phyloP scores from a whole-genome alignment of 2,329 filamentous ascomycete genomes.

The Penicillium hesseltinei region DNA sequence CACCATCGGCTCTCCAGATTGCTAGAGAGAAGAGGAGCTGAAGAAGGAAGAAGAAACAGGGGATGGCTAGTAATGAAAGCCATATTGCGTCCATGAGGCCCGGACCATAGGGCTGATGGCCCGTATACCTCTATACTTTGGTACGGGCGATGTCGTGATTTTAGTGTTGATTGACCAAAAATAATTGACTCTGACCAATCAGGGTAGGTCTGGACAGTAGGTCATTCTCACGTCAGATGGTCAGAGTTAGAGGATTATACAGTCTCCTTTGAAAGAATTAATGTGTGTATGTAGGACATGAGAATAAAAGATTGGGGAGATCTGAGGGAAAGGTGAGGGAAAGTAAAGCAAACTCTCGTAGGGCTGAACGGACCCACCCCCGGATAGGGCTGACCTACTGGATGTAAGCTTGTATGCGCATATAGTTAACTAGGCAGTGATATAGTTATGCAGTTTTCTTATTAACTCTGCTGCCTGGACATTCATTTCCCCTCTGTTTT shows the following conservation, averaged over 20 bases:
- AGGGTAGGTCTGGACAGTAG: neutral
- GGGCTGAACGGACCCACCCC: conserved; percentile 6
- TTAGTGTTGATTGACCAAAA: conserved; percentile 1
- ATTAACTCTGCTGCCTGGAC: conserved; percentile 4
- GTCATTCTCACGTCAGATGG: conserved; percentile 1
- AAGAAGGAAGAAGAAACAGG: conserved; percentile 1
- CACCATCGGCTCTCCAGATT: neutral
- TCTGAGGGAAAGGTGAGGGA: neutral
- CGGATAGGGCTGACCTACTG: neutral
- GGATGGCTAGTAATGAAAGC: neutral
- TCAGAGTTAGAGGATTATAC: neutral
- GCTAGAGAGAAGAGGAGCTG: conserved; percentile 2
- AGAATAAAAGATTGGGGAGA: neutral
- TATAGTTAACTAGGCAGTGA: neutral
- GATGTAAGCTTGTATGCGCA: neutral
- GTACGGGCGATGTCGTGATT: conserved; percentile 6
- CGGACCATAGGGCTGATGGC: neutral
- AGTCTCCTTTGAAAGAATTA: neutral
- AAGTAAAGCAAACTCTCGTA: neutral
- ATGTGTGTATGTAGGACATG: too few species aligned
- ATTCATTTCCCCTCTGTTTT: neutral
- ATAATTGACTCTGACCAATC: conserved; percentile 1
- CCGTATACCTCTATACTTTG: conserved; percentile 5
- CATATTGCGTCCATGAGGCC: neutral
- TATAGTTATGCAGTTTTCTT: too few species aligned